Evolutionary conservation across 106 monocot genomes (phyloP).

Genomic region (Platanthera guangdongensis): DNA sequence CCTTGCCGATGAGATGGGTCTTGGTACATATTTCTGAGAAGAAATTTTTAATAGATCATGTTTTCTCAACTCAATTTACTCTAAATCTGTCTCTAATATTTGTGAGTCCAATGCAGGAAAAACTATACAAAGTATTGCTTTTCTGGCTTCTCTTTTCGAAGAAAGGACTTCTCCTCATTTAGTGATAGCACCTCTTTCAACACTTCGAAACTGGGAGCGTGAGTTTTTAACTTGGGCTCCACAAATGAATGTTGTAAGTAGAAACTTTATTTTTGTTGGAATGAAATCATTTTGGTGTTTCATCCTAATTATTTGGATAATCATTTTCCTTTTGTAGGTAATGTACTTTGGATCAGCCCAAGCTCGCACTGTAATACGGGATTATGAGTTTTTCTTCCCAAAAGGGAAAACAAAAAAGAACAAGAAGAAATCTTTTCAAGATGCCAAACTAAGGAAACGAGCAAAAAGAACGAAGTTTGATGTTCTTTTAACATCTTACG

Average conservation of each 20-base stretch:
- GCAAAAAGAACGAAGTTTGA: conserved; percentile 77
- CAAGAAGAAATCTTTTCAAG: conserved; percentile 41
- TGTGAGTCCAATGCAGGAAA: conserved; percentile 50
- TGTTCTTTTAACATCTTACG: conserved; percentile 96
- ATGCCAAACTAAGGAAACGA: conserved; percentile 30
- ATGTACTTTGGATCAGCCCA: conserved; percentile 91
- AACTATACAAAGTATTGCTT: conserved; percentile 99
- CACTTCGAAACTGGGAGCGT: conserved; percentile 96
- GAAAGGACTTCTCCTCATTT: conserved; percentile 81
- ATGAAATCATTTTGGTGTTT: not conserved
- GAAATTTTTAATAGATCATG: not conserved
- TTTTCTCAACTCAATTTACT: conserved; percentile 6
- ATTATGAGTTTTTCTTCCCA: conserved; percentile 79
- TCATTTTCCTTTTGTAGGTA: conserved; percentile 34
- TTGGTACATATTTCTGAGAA: conserved; percentile 40
- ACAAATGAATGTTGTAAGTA: conserved; percentile 93
- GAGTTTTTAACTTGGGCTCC: conserved; percentile 99
- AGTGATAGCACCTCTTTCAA: conserved; percentile 93
- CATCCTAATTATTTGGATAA: not conserved
- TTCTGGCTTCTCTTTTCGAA: conserved; percentile 86
- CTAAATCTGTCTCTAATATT: not conserved
- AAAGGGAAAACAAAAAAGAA: conserved; percentile 59
- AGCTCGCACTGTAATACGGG: conserved; percentile 67
- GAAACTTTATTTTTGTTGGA: conserved; percentile 6
- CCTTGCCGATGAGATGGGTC: conserved; percentile 99